Evolutionary conservation across 2,329 filamentous ascomycete species (phyloP).

Genomic region (Penicillium sp.): DNA sequence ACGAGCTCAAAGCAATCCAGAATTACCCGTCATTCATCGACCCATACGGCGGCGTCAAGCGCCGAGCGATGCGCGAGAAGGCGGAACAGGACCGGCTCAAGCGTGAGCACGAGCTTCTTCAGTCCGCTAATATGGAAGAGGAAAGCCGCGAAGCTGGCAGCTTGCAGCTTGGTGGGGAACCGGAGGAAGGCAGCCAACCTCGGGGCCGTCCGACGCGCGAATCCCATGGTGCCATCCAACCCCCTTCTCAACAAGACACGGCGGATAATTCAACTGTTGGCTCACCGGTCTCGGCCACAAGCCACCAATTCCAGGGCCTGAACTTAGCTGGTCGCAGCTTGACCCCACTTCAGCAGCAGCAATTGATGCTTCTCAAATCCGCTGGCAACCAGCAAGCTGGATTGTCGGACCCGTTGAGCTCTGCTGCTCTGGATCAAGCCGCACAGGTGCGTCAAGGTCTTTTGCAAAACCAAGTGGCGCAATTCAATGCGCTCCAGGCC

Average conservation of each 20-base stretch:
- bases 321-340: slow-evolving; percentile 69
- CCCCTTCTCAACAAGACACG: slow-evolving; percentile 68
- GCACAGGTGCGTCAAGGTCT: slow-evolving; percentile 45
- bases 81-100: slow-evolving; percentile 60
- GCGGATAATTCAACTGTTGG: slow-evolving; percentile 43
- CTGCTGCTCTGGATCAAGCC: slow-evolving; percentile 40
- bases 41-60: slow-evolving; percentile 74
- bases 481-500: slow-evolving; percentile 58
- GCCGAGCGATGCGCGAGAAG: slow-evolving; percentile 72
- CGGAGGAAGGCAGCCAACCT: slow-evolving; percentile 69
- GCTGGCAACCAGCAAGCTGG: slow-evolving; percentile 60
- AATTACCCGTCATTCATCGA: slow-evolving; percentile 79
- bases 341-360: slow-evolving; percentile 76
- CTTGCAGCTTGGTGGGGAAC: slow-evolving; percentile 85
- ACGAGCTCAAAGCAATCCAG: slow-evolving; percentile 53
- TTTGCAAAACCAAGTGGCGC: slow-evolving; percentile 49
- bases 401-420: slow-evolving; percentile 45
- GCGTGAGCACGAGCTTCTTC: slow-evolving; percentile 54
- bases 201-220: slow-evolving; percentile 52
- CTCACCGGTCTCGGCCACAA: slow-evolving; percentile 40
- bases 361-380: slow-evolving; percentile 65
- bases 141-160: slow-evolving; percentile 81
- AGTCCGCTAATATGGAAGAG: slow-evolving; percentile 58
- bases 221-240: slow-evolving; percentile 67
- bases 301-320: slow-evolving; percentile 52